phyloP scores from a whole-genome alignment of 208 protist genomes.

The Acanthamoeba healyi region DNA sequence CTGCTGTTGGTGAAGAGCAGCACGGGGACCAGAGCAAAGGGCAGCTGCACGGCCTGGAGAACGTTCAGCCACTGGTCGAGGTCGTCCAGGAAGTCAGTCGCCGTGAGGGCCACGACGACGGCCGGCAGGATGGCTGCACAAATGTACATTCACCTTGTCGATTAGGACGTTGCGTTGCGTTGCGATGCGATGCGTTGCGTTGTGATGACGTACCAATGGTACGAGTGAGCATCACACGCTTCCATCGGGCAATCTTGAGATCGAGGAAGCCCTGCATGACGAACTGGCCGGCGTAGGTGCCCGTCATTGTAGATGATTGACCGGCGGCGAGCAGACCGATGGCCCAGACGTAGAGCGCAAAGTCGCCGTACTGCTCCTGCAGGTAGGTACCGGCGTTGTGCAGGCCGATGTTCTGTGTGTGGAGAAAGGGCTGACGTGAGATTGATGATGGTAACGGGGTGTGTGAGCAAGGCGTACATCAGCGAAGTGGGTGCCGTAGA shows the following conservation, averaged over 20 bases:
- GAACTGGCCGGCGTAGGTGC: constrained; percentile 90
- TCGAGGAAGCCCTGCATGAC: constrained; percentile 90
- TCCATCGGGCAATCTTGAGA: constrained; percentile 88
- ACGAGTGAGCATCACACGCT: constrained; percentile 82
- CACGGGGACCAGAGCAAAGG: constrained; percentile 88
- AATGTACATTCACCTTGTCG: background rate
- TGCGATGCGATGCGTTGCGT: too few species aligned
- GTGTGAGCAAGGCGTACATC: background rate
- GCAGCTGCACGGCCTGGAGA: constrained; percentile 87
- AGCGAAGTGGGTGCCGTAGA: constrained; percentile 46
- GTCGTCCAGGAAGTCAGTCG: constrained; percentile 69
- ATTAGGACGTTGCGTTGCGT: too few species aligned
- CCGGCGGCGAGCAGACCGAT: constrained; percentile 80
- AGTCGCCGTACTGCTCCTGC: constrained; percentile 81
- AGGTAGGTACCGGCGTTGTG: constrained; percentile 84
- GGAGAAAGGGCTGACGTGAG: background rate
- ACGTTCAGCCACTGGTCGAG: constrained; percentile 87
- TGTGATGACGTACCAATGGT: constrained; percentile 20
- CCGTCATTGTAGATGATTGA: constrained; percentile 87
- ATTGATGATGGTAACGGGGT: too few species aligned
- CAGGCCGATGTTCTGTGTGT: constrained; percentile 84
- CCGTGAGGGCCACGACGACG: constrained; percentile 82
- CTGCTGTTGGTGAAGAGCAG: constrained; percentile 76
- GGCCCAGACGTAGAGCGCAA: constrained; percentile 88
- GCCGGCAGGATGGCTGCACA: constrained; percentile 88